Conservation (phyloP, 148 eudicot genomes). For the Spergularia marina region DNA sequence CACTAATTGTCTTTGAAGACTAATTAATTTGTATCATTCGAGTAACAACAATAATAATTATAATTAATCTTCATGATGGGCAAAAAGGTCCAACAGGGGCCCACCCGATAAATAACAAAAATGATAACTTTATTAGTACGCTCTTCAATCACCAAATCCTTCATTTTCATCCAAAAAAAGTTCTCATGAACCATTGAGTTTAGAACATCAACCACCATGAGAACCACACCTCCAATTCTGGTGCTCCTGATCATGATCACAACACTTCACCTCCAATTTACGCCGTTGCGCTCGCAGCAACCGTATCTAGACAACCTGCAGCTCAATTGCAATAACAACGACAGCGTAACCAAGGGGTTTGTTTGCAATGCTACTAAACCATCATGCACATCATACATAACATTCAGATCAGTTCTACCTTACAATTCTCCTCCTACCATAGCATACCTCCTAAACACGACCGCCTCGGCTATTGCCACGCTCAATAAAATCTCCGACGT, state of each 20-base stretch:
- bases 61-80: neutral
- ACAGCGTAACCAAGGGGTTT: slow-evolving; percentile 47
- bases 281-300: slow-evolving; percentile 41
- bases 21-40: no score
- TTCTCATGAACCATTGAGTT: neutral
- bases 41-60: no score
- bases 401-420: slow-evolving; percentile 52
- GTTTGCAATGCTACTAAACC: slow-evolving; percentile 42
- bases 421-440: slow-evolving; percentile 45
- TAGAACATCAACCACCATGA: neutral
- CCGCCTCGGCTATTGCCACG: slow-evolving; percentile 31
- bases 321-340: slow-evolving; percentile 36
- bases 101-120: neutral
- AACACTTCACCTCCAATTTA: slow-evolving; percentile 19
- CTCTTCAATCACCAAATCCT: no score
- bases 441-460: slow-evolving; percentile 45
- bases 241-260: slow-evolving; percentile 9
- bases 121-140: neutral
- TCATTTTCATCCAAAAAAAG: no score
- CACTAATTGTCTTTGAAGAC: no score
- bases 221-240: neutral
- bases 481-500: slow-evolving; percentile 44
- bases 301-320: slow-evolving; percentile 62
- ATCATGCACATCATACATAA: slow-evolving; percentile 56
- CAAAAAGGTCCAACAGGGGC: neutral